Evolutionary conservation across 495 filamentous ascomycete species (phyloP), one percentile per base, ranked within the genome.

Genomic region (Penicillium psychrofluorescens): DNA sequence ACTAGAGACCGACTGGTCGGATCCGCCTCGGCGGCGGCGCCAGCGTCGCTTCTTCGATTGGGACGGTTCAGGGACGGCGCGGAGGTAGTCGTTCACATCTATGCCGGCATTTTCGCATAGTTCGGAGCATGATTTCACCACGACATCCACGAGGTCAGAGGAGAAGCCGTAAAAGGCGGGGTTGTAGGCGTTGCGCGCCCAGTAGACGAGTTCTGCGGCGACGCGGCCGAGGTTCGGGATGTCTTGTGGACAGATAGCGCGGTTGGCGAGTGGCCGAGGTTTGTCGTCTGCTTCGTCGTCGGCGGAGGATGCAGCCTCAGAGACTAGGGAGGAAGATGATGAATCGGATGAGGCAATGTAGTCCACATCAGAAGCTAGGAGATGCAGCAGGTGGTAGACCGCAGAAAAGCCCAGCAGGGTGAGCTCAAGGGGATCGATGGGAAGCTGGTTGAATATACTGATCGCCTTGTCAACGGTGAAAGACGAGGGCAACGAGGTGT

Each of bases 391-490:
- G 44, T 82, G 80, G 61, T 84, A 90, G 12, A 80, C 79, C 1
- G 88, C 79, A 0, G 83, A 79, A 38, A 86, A 92, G 12, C 84
- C 85, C n/a, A 95, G 71, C 7, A 92, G 71, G 9, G 83, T 86
- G 22, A 83, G 65, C 33, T 74, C 70, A 14, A 75, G 54, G 0
- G 68, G 66, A 40, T 72, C 67, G 9, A 73, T 59, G 1, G 70
- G 67, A 12, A 73, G 49, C 42, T 69, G 61, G 36, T 66, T 69
- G 45, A 73, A 71, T 66, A 66, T 69, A 14, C 51, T 56, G 32
- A 66, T 64, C 8, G 70, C 70, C 35, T 62, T 71, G 13, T 68
- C 60, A 27, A 67, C 62, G 4, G 64, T 73, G 38, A 73, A 65
- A 1, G 58, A 63, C 4, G 61, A 40, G 11, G 65, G 61, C 9